Evolutionary conservation across 2,329 filamentous ascomycete species (phyloP).

Genomic region (Periconia sp.): DNA sequence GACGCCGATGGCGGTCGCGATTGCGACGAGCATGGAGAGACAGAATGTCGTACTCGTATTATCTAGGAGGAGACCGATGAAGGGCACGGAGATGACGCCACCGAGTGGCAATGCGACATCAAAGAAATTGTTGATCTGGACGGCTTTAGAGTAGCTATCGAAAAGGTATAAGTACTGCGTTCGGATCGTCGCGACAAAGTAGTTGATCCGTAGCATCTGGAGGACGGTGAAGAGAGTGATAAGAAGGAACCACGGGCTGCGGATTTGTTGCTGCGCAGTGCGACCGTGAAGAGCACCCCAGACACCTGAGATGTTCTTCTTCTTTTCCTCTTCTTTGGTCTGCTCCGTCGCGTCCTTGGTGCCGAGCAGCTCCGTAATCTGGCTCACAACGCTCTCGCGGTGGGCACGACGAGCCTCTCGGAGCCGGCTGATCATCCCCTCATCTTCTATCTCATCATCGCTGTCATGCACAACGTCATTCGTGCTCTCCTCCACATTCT

Average conservation of each 20-base stretch:
- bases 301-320: constrained; percentile 74
- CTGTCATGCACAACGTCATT: constrained; percentile 57
- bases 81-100: constrained; percentile 82
- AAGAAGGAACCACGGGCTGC: constrained; percentile 82
- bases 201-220: constrained; percentile 81
- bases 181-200: constrained; percentile 87
- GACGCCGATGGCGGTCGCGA: constrained; percentile 76
- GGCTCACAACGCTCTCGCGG: constrained; percentile 68
- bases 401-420: constrained; percentile 64
- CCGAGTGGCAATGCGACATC: constrained; percentile 84
- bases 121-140: constrained; percentile 81
- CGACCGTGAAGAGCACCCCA: constrained; percentile 85
- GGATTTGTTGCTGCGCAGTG: constrained; percentile 74
- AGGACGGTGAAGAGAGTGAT: constrained; percentile 78
- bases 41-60: constrained; percentile 75
- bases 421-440: constrained; percentile 52
- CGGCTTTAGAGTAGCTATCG: constrained; percentile 64
- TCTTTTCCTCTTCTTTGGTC: constrained; percentile 68
- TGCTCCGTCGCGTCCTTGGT: constrained; percentile 68
- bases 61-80: constrained; percentile 82
- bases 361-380: constrained; percentile 77
- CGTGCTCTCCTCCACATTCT: constrained; percentile 65
- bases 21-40: constrained; percentile 70
- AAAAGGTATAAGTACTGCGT: constrained; percentile 82
- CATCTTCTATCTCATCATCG: constrained; percentile 61